Conservation (phyloP, 768 basidiomycete species). For the Mycena rebaudengoi region DNA sequence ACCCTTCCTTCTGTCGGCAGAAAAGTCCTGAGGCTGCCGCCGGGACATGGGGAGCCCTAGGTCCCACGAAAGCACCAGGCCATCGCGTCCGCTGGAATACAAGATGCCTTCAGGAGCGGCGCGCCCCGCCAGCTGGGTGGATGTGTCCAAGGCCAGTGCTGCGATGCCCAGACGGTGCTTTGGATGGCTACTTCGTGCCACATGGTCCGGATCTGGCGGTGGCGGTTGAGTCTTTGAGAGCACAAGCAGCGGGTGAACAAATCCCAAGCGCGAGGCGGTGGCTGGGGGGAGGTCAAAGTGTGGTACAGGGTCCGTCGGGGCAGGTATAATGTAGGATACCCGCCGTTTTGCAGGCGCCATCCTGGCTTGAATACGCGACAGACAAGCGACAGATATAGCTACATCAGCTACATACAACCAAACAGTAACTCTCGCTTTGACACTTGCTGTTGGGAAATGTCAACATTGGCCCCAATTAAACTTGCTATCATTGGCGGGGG, state of each 20-base stretch:
- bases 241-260: slow-evolving; percentile 72
- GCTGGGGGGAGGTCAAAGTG: slow-evolving; percentile 76
- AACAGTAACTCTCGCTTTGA: too few species aligned
- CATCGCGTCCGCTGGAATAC: slow-evolving; percentile 91
- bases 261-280: slow-evolving; percentile 70
- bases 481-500: slow-evolving; percentile 94
- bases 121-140: slow-evolving; percentile 78
- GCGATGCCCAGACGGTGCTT: slow-evolving; percentile 88
- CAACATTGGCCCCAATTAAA: slow-evolving; percentile 59
- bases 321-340: slow-evolving; percentile 89
- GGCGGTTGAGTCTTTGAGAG: slow-evolving; percentile 37
- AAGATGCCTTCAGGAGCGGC: slow-evolving; percentile 82
- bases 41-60: slow-evolving; percentile 49
- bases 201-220: slow-evolving; percentile 33
- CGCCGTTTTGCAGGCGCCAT: slow-evolving; percentile 66
- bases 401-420: too few species aligned
- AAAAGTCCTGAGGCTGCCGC: slow-evolving; percentile 32
- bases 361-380: too few species aligned
- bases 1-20: too few species aligned
- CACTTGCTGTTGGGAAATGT: too few species aligned
- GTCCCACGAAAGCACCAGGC: slow-evolving; percentile 89
- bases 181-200: slow-evolving; percentile 56
- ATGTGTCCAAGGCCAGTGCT: slow-evolving; percentile 86
- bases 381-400: too few species aligned
- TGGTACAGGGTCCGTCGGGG: slow-evolving; percentile 68